Evolutionary conservation across 2,329 filamentous ascomycete species (phyloP).

Genomic region (Aspergillus fructus): DNA sequence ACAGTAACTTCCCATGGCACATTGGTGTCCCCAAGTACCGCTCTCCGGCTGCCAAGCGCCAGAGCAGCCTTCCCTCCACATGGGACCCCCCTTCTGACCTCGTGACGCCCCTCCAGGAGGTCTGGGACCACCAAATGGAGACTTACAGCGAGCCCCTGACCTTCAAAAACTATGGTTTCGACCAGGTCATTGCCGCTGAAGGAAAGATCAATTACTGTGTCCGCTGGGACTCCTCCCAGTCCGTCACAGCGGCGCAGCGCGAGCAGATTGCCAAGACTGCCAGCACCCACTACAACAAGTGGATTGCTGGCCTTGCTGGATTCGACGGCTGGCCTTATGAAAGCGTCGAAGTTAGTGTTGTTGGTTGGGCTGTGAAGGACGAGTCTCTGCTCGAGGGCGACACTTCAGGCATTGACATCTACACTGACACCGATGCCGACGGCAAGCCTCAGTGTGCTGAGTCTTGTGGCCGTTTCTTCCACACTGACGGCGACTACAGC

Average conservation of each 20-base stretch:
- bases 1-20: constrained; percentile 5
- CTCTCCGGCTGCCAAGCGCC: constrained; percentile 3
- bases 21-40: not conserved
- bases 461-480: constrained; percentile 16
- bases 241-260: constrained; percentile 11
- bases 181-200: constrained; percentile 14
- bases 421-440: constrained; percentile 16
- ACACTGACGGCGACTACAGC: constrained; percentile 16
- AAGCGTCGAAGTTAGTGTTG: constrained; percentile 14
- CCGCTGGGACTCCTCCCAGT: constrained; percentile 16
- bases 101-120: constrained; percentile 16
- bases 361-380: constrained; percentile 17
- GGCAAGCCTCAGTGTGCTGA: constrained; percentile 15
- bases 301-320: constrained; percentile 14
- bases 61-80: not conserved
- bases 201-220: constrained; percentile 21
- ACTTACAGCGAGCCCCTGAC: constrained; percentile 16
- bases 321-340: constrained; percentile 18
- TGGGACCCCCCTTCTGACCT: constrained; percentile 17
- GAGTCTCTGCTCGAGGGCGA: constrained; percentile 12
- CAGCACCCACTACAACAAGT: constrained; percentile 15
- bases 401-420: constrained; percentile 14
- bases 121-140: constrained; percentile 16
- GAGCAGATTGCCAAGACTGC: constrained; percentile 11
- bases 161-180: constrained; percentile 19